Evolutionary conservation across 1,284 basidiomycete genomes (phyloP).

Genomic region (Naganishia cerealis): DNA sequence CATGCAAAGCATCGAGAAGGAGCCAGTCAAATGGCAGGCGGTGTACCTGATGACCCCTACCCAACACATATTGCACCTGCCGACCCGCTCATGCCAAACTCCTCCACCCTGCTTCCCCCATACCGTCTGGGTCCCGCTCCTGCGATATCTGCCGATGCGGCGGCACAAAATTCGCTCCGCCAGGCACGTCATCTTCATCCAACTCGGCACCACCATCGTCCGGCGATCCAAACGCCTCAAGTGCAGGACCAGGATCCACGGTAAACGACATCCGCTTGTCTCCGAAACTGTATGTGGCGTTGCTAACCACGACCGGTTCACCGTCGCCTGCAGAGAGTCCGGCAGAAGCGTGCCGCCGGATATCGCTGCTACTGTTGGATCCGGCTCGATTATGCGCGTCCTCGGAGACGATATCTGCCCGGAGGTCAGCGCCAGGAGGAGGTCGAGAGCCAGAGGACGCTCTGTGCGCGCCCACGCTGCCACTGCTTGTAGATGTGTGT

Average conservation of each 20-base stretch:
- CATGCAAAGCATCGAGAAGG: no score
- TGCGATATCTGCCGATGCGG: constrained; percentile 30
- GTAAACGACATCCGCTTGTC: constrained; percentile 24
- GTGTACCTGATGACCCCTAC: no score
- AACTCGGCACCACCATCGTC: constrained; percentile 22
- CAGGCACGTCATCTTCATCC: constrained; percentile 31
- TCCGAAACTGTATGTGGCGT: constrained; percentile 6
- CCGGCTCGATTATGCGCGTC: constrained; percentile 3
- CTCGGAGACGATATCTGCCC: constrained; percentile 12
- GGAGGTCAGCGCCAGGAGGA: neutral
- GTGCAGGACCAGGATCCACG: constrained; percentile 32
- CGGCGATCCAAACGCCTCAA: constrained; percentile 27
- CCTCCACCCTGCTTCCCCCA: constrained; percentile 31
- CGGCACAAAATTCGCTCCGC: constrained; percentile 31
- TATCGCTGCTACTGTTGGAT: constrained; percentile 10
- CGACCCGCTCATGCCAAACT: constrained; percentile 12
- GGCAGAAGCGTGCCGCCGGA: constrained; percentile 8
- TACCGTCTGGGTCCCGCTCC: constrained; percentile 18
- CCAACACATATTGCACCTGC: no score
- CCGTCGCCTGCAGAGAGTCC: neutral
- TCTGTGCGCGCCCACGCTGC: neutral
- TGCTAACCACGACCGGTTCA: neutral
- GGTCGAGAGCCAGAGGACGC: neutral
- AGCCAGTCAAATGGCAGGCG: no score
- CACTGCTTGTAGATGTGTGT: constrained; percentile 20